A percentile compares a stretch with the other conserved stretches of the same genome.
Evolutionary conservation across 495 filamentous ascomycete genomes (phyloP).

Genomic region (Aspergillus saccharolyticus): DNA sequence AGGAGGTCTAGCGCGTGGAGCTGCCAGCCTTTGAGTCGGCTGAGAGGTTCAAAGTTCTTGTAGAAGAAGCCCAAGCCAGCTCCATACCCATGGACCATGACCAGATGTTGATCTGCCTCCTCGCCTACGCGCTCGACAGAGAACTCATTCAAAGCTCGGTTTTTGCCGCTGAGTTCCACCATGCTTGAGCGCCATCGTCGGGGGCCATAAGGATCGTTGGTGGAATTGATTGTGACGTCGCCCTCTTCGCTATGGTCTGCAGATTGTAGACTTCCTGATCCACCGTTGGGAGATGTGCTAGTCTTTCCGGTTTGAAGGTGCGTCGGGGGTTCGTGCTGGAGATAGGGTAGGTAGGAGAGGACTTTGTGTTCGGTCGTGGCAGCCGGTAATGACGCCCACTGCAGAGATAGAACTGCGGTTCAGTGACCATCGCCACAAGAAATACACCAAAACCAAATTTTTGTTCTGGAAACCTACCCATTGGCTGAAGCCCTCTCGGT

Average conservation of each 20-base stretch:
- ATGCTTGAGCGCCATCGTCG: constrained; percentile 81
- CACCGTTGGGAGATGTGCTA: constrained; percentile 35
- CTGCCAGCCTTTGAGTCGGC: constrained; percentile 74
- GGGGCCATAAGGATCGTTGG: constrained; percentile 77
- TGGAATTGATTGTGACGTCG: constrained; percentile 40
- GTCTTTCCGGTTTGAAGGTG: constrained; percentile 61
- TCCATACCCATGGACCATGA: constrained; percentile 96
- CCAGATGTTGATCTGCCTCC: constrained; percentile 71
- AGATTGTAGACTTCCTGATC: constrained; percentile 35
- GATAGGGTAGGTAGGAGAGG: constrained; percentile 79
- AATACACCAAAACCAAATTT: neutral
- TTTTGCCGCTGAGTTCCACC: constrained; percentile 76
- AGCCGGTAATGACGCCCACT: constrained; percentile 82
- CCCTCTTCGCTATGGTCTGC: constrained; percentile 37
- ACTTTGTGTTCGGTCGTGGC: constrained; percentile 87
- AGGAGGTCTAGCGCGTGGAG: constrained; percentile 88
- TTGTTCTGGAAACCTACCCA: constrained; percentile 61
- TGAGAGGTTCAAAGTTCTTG: constrained; percentile 89
- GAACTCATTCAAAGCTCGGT: constrained; percentile 89
- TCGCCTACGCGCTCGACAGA: constrained; percentile 81
- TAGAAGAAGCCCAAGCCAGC: constrained; percentile 97
- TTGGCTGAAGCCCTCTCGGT: constrained; percentile 86
- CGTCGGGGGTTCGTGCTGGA: constrained; percentile 67
- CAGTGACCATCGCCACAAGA: constrained; percentile 9
- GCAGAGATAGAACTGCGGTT: constrained; percentile 8